Percentiles rank a stretch among this genome's conserved stretches.
Evolutionary conservation across 305 asterid species (phyloP).

Genomic region (Salvia sclarea): DNA sequence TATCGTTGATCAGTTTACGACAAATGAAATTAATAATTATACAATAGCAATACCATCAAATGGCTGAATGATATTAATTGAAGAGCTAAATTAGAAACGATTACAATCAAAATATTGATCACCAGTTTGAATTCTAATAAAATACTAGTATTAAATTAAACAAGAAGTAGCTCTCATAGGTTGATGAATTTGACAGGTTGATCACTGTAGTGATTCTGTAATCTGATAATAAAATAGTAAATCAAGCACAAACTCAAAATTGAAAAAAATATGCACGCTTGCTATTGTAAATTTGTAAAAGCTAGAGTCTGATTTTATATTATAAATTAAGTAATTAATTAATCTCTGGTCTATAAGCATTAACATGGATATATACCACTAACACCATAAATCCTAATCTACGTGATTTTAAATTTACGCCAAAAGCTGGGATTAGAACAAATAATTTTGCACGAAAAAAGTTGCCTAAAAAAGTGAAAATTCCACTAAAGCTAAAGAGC

Average conservation of each 20-base stretch:
- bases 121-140: too few relatives aligned
- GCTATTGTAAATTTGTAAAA: background rate
- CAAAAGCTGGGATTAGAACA: conserved; percentile 3
- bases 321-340: too few relatives aligned
- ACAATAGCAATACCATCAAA: background rate
- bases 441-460: background rate
- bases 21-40: too few relatives aligned
- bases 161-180: too few relatives aligned
- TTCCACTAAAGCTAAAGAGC: conserved; percentile 22
- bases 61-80: too few relatives aligned
- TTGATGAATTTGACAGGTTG: too few relatives aligned
- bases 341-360: background rate
- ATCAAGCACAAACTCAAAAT: background rate
- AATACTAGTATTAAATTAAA: too few relatives aligned
- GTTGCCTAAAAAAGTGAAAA: conserved; percentile 14
- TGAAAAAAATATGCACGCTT: background rate
- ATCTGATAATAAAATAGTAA: background rate
- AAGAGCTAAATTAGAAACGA: too few relatives aligned
- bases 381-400: background rate
- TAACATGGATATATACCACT: too few relatives aligned
- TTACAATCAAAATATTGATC: too few relatives aligned
- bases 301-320: too few relatives aligned
- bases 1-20: background rate
- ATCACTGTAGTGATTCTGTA: background rate
- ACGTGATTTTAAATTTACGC: background rate